A percentile compares a stretch with the other conserved stretches of the same genome.
Evolutionary conservation across 768 basidiomycete species (phyloP).

Genomic region (Hericium rajendrae): DNA sequence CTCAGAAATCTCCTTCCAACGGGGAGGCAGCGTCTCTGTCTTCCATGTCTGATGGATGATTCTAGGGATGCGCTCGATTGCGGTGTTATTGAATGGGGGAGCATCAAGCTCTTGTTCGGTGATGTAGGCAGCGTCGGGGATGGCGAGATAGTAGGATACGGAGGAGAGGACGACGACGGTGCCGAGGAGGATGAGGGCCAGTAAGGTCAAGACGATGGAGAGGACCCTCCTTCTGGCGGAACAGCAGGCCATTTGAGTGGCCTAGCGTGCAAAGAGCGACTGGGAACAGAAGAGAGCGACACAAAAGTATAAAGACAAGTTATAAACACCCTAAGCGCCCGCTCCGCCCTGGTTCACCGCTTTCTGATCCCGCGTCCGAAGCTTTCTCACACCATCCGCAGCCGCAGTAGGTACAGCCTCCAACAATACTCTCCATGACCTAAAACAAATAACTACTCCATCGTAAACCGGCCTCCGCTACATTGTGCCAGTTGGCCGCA

Average conservation of each 20-base stretch:
- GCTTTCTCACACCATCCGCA: not conserved
- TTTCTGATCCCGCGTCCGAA: not conserved
- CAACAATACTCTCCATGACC: not conserved
- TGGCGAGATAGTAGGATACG: conserved; percentile 81
- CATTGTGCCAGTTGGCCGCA: conserved; percentile 32
- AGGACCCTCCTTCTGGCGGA: conserved; percentile 33
- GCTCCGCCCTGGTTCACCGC: not conserved
- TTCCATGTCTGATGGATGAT: conserved; percentile 99
- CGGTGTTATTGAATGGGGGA: conserved; percentile 54
- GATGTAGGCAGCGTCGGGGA: conserved; percentile 71
- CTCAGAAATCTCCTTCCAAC: conserved; percentile 75
- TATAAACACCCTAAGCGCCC: not conserved
- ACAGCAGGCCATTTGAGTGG: conserved; percentile 12
- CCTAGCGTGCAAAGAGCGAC: conserved; percentile 12
- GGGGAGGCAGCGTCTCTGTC: conserved; percentile 70
- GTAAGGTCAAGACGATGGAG: conserved; percentile 38
- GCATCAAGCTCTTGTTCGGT: conserved; percentile 65
- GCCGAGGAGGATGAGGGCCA: conserved; percentile 75
- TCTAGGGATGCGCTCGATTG: conserved; percentile 73
- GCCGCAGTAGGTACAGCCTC: not conserved
- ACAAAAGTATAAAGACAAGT: conserved; percentile 5
- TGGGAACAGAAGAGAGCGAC: conserved; percentile 9
- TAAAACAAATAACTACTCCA: too few relatives aligned
- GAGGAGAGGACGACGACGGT: conserved; percentile 89
- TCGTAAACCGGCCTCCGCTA: not conserved